Conservation (phyloP, 768 basidiomycete genomes). For the Boletus reticuloceps region DNA sequence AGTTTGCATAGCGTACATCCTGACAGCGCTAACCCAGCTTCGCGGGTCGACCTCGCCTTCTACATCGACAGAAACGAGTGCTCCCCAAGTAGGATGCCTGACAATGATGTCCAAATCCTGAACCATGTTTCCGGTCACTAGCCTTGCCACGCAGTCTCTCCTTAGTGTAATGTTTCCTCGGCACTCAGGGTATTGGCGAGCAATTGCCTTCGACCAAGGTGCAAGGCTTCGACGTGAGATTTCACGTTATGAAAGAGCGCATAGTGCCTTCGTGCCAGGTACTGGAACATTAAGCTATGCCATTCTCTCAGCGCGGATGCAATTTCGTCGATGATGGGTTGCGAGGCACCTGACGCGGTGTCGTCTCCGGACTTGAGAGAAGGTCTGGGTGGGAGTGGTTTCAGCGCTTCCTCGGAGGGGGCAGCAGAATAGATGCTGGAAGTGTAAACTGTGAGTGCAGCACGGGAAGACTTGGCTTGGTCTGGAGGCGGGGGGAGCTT, state of each 20-base stretch:
- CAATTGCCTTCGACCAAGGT: slow-evolving; percentile 88
- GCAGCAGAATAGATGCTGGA: slow-evolving; percentile 73
- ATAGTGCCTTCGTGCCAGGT: slow-evolving; percentile 88
- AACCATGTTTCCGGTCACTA: slow-evolving; percentile 87
- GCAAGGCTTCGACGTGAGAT: slow-evolving; percentile 87
- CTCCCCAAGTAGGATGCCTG: slow-evolving; percentile 90
- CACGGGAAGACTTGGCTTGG: slow-evolving; percentile 69
- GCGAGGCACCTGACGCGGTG: slow-evolving; percentile 74
- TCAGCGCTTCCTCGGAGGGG: slow-evolving; percentile 61
- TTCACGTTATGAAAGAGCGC: slow-evolving; percentile 81
- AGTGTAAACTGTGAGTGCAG: slow-evolving; percentile 69
- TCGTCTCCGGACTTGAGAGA: slow-evolving; percentile 96
- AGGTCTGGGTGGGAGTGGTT: slow-evolving; percentile 85
- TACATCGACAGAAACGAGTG: slow-evolving; percentile 85
- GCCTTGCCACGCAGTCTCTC: slow-evolving; percentile 80
- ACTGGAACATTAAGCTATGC: slow-evolving; percentile 89
- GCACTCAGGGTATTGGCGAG: slow-evolving; percentile 82
- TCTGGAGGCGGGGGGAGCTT: slow-evolving; percentile 73
- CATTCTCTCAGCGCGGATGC: slow-evolving; percentile 95
- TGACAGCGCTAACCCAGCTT: slow-evolving; percentile 85
- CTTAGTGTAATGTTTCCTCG: slow-evolving; percentile 85
- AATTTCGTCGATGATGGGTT: slow-evolving; percentile 96
- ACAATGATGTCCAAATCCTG: slow-evolving; percentile 95
- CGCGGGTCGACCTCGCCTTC: slow-evolving; percentile 78
- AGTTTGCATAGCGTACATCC: slow-evolving; percentile 90